Evolutionary conservation across 768 basidiomycete genomes (phyloP).

Genomic region (Boletus subcaerulescens): DNA sequence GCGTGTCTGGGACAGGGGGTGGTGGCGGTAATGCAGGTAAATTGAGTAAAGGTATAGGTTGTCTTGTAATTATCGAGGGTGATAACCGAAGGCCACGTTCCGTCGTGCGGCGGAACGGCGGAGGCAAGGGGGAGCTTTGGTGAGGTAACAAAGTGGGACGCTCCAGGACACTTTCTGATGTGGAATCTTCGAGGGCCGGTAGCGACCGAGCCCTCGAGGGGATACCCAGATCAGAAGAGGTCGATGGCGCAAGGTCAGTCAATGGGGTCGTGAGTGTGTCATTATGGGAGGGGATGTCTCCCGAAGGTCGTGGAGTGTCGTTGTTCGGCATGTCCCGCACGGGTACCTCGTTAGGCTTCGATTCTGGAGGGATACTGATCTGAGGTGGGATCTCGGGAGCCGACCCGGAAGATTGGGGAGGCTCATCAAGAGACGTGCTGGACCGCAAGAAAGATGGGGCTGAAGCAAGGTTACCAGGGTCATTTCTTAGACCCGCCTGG

Average conservation of each 20-base stretch:
- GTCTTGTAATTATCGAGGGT: conserved; percentile 44
- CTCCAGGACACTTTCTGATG: conserved; percentile 1
- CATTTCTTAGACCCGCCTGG: neutral
- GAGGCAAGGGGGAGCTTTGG: conserved; percentile 15
- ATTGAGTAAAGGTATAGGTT: conserved; percentile 45
- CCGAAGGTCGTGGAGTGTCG: conserved; percentile 16
- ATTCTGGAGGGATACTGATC: neutral
- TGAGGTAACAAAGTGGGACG: conserved; percentile 7
- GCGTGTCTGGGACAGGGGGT: conserved; percentile 9
- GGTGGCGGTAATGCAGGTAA: conserved; percentile 47
- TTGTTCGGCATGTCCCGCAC: conserved; percentile 9
- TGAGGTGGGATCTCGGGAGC: conserved; percentile 6
- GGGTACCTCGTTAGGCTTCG: neutral
- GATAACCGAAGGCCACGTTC: conserved; percentile 42
- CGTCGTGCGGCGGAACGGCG: conserved; percentile 24
- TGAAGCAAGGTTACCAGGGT: conserved; percentile 12
- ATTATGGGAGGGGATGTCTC: conserved; percentile 7
- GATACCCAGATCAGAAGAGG: neutral
- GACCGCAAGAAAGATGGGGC: conserved; percentile 13
- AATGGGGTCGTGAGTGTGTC: conserved; percentile 4
- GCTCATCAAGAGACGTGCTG: conserved; percentile 7
- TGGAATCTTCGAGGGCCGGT: neutral
- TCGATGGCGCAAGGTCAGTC: neutral
- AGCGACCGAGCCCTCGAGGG: neutral
- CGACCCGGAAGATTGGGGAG: conserved; percentile 1